A percentile compares a stretch with the other conserved stretches of the same genome.
Evolutionary conservation across 2,329 filamentous ascomycete species (phyloP).

Genomic region (Aspergillus intermedius): DNA sequence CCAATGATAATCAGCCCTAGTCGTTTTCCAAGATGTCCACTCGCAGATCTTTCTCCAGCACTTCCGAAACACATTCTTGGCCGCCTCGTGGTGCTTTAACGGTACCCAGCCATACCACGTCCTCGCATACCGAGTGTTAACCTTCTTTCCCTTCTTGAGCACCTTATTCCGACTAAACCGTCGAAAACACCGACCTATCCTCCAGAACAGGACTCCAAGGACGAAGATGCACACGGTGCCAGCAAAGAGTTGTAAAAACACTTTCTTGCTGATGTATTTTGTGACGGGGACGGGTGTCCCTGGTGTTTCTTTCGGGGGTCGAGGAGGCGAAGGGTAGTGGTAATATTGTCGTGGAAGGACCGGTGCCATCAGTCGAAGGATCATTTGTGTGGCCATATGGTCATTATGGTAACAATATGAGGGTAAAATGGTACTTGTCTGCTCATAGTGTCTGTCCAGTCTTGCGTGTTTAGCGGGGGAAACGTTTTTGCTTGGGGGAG

Average conservation of each 20-base stretch:
- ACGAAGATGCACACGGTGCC: slow-evolving; percentile 34
- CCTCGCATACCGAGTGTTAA: slow-evolving; percentile 29
- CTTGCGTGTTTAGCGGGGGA: no score
- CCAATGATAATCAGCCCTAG: slow-evolving; percentile 31
- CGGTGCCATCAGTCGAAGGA: slow-evolving; percentile 23
- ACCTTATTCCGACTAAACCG: slow-evolving; percentile 30
- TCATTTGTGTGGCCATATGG: slow-evolving; percentile 4
- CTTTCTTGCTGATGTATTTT: slow-evolving; percentile 22
- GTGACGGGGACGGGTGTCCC: slow-evolving; percentile 16
- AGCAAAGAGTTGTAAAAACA: slow-evolving; percentile 28
- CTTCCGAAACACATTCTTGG: slow-evolving; percentile 18
- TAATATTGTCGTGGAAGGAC: slow-evolving; percentile 19
- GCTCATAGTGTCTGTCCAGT: not conserved
- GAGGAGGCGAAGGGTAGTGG: slow-evolving; percentile 19
- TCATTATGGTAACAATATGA: slow-evolving; percentile 18
- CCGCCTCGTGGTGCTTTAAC: slow-evolving; percentile 23
- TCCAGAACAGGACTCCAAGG: slow-evolving; percentile 34
- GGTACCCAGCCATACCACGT: slow-evolving; percentile 41
- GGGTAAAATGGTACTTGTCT: not conserved
- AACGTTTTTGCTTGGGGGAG: not conserved
- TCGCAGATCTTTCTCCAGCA: slow-evolving; percentile 15
- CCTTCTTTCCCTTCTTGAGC: slow-evolving; percentile 23
- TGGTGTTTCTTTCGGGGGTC: slow-evolving; percentile 18
- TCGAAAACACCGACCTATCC: slow-evolving; percentile 30
- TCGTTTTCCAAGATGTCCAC: slow-evolving; percentile 29